These are phyloP conservation scores for Rhizopogon rudus DNA, from an alignment of 768 basidiomycete species.

Conservation along the genomic window DNA sequence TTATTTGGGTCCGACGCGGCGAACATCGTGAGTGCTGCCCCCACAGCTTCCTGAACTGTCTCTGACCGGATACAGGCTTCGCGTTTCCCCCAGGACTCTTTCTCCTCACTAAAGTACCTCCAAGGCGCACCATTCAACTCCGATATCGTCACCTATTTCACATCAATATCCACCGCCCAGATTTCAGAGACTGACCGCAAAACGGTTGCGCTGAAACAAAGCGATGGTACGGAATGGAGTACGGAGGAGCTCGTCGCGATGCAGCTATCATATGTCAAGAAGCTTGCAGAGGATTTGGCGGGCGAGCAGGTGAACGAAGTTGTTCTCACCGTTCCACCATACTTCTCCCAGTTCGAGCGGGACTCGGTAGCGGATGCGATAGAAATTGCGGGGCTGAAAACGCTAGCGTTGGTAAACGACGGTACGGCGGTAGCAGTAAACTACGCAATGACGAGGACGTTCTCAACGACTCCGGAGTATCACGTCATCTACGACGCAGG, in stretches of 20 bases:
- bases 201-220: constrained; percentile 54
- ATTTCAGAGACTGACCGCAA: constrained; percentile 50
- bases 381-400: constrained; percentile 83
- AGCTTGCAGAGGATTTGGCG: constrained; percentile 73
- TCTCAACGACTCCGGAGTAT: constrained; percentile 64
- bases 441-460: constrained; percentile 94
- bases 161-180: constrained; percentile 50
- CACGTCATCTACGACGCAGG: constrained; percentile 96
- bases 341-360: constrained; percentile 86
- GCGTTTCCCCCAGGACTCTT: constrained; percentile 86
- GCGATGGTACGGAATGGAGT: constrained; percentile 67
- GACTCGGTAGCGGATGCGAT: constrained; percentile 90
- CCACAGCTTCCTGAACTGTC: neutral
- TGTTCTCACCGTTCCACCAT: constrained; percentile 86
- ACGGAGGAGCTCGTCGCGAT: constrained; percentile 92
- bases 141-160: constrained; percentile 52
- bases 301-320: constrained; percentile 80
- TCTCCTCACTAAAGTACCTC: constrained; percentile 79
- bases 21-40: constrained; percentile 61
- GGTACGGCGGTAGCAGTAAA: constrained; percentile 95
- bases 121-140: constrained; percentile 67
- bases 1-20: constrained; percentile 88
- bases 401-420: constrained; percentile 85
- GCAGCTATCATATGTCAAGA: constrained; percentile 88
- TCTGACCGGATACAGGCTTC: constrained; percentile 57